A percentile compares a stretch with the other conserved stretches of the same genome.
These are phyloP conservation scores for Aspergillus fijiensis DNA, from an alignment of 2,329 filamentous ascomycete genomes.

Conservation along the genomic window DNA sequence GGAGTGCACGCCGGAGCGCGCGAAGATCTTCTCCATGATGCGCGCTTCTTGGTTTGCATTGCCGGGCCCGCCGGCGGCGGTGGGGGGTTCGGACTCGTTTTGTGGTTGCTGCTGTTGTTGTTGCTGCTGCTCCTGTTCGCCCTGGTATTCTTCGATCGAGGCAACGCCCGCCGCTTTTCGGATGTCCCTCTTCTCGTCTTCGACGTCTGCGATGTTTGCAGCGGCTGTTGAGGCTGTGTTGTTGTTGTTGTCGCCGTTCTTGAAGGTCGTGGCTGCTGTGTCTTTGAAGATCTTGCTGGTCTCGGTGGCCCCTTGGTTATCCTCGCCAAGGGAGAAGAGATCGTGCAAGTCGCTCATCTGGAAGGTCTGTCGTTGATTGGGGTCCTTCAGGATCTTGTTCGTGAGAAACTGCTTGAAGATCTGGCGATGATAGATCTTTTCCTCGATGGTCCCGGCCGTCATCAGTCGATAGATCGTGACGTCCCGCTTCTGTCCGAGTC, in stretches of 20 bases:
- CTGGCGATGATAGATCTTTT: slow-evolving; percentile 98
- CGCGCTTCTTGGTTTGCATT: slow-evolving; percentile 61
- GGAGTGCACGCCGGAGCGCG: slow-evolving; percentile 81
- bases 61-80: slow-evolving; percentile 3
- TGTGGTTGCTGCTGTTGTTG: slow-evolving; percentile 20
- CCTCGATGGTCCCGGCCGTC: slow-evolving; percentile 96
- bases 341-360: slow-evolving; percentile 88
- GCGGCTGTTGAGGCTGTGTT: too few species aligned
- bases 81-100: neutral
- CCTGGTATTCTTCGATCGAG: slow-evolving; percentile 63
- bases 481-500: slow-evolving; percentile 88
- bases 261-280: slow-evolving; percentile 75
- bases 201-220: slow-evolving; percentile 3
- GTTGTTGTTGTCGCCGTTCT: slow-evolving; percentile 30
- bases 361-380: slow-evolving; percentile 88
- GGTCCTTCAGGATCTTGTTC: slow-evolving; percentile 92
- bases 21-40: slow-evolving; percentile 86
- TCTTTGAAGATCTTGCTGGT: slow-evolving; percentile 84
- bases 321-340: slow-evolving; percentile 75
- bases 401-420: slow-evolving; percentile 98
- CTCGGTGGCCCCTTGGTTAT: slow-evolving; percentile 70
- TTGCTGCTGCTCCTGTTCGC: slow-evolving; percentile 41
- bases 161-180: slow-evolving; percentile 60
- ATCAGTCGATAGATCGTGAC: slow-evolving; percentile 98
- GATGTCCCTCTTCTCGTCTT: slow-evolving; percentile 47